These are phyloP conservation scores for Cytospora chrysosperma DNA, from an alignment of 2,329 filamentous ascomycete species.

Conservation along the genomic window DNA sequence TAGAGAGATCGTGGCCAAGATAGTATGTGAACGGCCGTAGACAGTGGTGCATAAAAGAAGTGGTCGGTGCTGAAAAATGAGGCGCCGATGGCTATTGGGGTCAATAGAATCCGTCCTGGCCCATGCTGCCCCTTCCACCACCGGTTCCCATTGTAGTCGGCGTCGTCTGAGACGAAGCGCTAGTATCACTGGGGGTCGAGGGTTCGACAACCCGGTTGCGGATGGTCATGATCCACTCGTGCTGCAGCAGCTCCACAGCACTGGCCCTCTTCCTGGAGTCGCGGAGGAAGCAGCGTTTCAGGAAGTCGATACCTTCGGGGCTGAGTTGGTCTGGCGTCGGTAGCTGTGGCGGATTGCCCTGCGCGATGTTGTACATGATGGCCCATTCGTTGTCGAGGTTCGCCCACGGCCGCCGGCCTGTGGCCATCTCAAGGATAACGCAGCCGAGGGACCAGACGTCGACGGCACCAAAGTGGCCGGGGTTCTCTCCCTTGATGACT, in stretches of 20 bases:
- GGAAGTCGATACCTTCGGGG: slow-evolving; percentile 79
- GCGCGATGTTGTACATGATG: slow-evolving; percentile 99
- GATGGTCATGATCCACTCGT: slow-evolving; percentile 81
- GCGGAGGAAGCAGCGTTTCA: slow-evolving; percentile 80
- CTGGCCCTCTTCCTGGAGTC: slow-evolving; percentile 78
- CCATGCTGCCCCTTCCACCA: slow-evolving; percentile 31
- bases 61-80: not conserved
- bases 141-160: slow-evolving; percentile 31
- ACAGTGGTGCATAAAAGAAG: not conserved
- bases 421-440: slow-evolving; percentile 97
- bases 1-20: not conserved
- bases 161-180: slow-evolving; percentile 43
- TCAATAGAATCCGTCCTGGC: slow-evolving; percentile 37
- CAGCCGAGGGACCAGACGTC: slow-evolving; percentile 97
- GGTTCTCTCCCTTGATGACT: slow-evolving; percentile 86
- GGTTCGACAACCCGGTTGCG: slow-evolving; percentile 65
- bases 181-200: slow-evolving; percentile 58
- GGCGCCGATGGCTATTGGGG: not conserved
- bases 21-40: not conserved
- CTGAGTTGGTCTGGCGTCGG: slow-evolving; percentile 82
- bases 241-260: slow-evolving; percentile 85
- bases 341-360: slow-evolving; percentile 87
- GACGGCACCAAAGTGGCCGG: slow-evolving; percentile 79
- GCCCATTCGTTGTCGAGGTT: slow-evolving; percentile 98
- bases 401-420: slow-evolving; percentile 89